phyloP scores from a whole-genome alignment of 306 rosid genomes.

The Vicia villosa region DNA sequence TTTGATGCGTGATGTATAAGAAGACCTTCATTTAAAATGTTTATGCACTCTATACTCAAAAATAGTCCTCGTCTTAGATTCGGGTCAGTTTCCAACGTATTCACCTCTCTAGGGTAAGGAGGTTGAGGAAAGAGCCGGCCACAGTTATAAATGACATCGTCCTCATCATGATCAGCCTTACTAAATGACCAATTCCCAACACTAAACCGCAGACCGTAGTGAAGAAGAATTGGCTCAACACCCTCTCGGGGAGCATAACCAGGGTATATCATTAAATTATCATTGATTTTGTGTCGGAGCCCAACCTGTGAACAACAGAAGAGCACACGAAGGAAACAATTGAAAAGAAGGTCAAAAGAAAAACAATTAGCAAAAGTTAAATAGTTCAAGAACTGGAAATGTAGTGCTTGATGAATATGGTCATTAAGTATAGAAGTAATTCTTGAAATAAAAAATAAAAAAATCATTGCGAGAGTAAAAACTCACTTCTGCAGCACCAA shows the following conservation, averaged over 20 bases:
- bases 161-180: conserved; percentile 79
- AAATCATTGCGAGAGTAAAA: background rate
- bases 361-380: conserved; percentile 7
- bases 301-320: conserved; percentile 67
- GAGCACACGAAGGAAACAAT: background rate
- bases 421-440: background rate
- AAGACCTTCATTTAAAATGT: conserved; percentile 41
- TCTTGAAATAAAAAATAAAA: conserved; percentile 4
- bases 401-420: conserved; percentile 9
- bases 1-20: conserved; percentile 33
- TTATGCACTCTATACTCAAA: conserved; percentile 41
- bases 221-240: conserved; percentile 84
- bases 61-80: conserved; percentile 35
- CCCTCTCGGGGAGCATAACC: conserved; percentile 68
- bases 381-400: background rate
- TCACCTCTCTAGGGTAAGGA: conserved; percentile 80
- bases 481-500: conserved; percentile 95
- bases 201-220: conserved; percentile 75
- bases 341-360: conserved; percentile 15
- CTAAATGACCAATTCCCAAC: conserved; percentile 94
- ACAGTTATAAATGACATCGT: conserved; percentile 70
- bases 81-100: conserved; percentile 31
- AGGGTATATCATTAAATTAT: conserved; percentile 90
- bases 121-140: conserved; percentile 81
- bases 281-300: conserved; percentile 87